These are phyloP conservation scores for Jasminum sambac DNA, from an alignment of 257 asterid genomes.

Conservation along the genomic window DNA sequence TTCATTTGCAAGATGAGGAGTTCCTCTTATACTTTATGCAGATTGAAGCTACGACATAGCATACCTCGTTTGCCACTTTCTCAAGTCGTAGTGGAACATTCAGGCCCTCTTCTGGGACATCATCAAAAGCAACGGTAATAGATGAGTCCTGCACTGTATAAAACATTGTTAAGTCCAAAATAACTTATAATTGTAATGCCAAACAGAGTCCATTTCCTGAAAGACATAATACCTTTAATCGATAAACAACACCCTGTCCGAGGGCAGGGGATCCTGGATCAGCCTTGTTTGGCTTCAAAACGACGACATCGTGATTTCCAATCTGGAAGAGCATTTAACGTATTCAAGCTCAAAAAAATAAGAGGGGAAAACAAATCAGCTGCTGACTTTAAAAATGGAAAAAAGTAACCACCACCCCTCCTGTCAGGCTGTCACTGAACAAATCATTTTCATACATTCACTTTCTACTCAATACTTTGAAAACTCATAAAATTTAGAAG, in stretches of 20 bases:
- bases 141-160: conserved; percentile 76
- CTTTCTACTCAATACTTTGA: conserved; percentile 3
- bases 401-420: conserved; percentile 12
- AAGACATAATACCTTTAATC: conserved; percentile 63
- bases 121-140: conserved; percentile 89
- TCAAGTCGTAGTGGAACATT: conserved; percentile 87
- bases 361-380: neutral
- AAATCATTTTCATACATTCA: conserved; percentile 13
- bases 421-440: conserved; percentile 12
- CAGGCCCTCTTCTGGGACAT: conserved; percentile 92
- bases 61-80: conserved; percentile 93
- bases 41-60: conserved; percentile 8
- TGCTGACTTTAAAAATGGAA: conserved; percentile 4
- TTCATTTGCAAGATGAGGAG: conserved; percentile 21
- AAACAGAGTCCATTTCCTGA: neutral
- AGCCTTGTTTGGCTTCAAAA: conserved; percentile 86
- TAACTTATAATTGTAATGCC: neutral
- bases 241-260: conserved; percentile 95
- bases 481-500: neutral
- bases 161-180: conserved; percentile 21
- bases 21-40: conserved; percentile 6
- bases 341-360: conserved; percentile 24
- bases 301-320: conserved; percentile 91
- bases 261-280: conserved; percentile 85
- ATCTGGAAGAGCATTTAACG: conserved; percentile 47